These are phyloP conservation scores for Penicillium bialowiezense DNA, from an alignment of 495 filamentous ascomycete genomes.

Conservation along the genomic window DNA sequence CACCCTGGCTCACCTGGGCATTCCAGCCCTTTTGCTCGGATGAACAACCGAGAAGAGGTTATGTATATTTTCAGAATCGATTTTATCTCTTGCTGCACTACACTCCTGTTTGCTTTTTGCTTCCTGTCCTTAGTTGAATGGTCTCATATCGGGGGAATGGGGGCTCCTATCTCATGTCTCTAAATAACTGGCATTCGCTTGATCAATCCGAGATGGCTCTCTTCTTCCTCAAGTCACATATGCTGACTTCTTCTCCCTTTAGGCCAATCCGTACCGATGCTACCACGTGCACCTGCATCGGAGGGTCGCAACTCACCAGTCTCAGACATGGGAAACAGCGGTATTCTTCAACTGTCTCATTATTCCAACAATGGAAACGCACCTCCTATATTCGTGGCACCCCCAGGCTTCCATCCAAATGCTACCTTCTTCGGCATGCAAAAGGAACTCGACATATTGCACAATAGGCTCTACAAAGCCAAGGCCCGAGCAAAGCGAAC, in stretches of 20 bases:
- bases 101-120: background rate
- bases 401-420: constrained; percentile 75
- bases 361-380: constrained; percentile 21
- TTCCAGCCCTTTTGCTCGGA: background rate
- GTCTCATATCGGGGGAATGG: constrained; percentile 7
- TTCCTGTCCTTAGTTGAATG: constrained; percentile 19
- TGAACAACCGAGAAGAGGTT: background rate
- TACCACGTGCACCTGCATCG: constrained; percentile 16
- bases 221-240: constrained; percentile 22
- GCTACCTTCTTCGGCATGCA: constrained; percentile 72
- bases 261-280: constrained; percentile 20
- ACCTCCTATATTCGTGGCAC: constrained; percentile 58
- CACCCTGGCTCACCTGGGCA: too few species aligned
- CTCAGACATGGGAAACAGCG: constrained; percentile 23
- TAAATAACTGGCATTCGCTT: constrained; percentile 21
- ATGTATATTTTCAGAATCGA: background rate
- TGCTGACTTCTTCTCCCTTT: constrained; percentile 31
- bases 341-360: constrained; percentile 18
- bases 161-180: constrained; percentile 22
- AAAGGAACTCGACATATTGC: constrained; percentile 64
- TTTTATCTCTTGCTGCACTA: background rate
- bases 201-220: constrained; percentile 9
- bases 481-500: constrained; percentile 61
- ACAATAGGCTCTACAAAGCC: constrained; percentile 63
- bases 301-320: constrained; percentile 26